phyloP scores from a whole-genome alignment of 2,329 filamentous ascomycete species.

The Pleurostoma richardsiae region DNA sequence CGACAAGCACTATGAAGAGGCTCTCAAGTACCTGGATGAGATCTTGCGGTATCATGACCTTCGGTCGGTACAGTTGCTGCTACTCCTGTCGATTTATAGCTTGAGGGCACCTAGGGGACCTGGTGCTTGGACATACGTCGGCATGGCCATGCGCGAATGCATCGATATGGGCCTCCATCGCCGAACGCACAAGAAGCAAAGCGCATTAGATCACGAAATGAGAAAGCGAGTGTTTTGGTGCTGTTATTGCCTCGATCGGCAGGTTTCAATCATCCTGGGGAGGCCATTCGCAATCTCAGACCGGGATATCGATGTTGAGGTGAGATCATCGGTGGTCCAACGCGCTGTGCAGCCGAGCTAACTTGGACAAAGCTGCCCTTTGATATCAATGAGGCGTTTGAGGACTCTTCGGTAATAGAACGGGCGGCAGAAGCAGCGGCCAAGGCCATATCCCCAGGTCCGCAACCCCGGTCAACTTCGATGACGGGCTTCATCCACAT shows the following conservation, averaged over 20 bases:
- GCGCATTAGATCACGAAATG: conserved; percentile 17
- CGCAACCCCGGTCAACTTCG: conserved; percentile 12
- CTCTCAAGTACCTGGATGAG: conserved; percentile 11
- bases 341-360: not conserved
- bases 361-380: conserved; percentile 13
- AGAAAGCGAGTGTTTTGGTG: conserved; percentile 23
- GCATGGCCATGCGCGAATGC: conserved; percentile 14
- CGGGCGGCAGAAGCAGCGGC: no score
- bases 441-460: conserved; percentile 3
- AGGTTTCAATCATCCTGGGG: conserved; percentile 22
- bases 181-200: conserved; percentile 7
- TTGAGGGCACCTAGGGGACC: conserved; percentile 9
- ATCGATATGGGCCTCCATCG: conserved; percentile 16
- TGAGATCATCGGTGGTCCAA: not conserved
- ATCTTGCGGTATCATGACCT: conserved; percentile 12
- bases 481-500: conserved; percentile 18
- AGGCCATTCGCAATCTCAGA: conserved; percentile 23
- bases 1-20: conserved; percentile 11
- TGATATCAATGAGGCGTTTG: conserved; percentile 16
- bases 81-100: conserved; percentile 14
- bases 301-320: conserved; percentile 17
- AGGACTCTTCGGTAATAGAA: conserved; percentile 4
- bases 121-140: conserved; percentile 13
- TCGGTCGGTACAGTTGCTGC: conserved; percentile 12
- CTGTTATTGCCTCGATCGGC: conserved; percentile 23